Conservation (phyloP, 2,329 filamentous ascomycete species). For the Phyllosticta citriasiana region DNA sequence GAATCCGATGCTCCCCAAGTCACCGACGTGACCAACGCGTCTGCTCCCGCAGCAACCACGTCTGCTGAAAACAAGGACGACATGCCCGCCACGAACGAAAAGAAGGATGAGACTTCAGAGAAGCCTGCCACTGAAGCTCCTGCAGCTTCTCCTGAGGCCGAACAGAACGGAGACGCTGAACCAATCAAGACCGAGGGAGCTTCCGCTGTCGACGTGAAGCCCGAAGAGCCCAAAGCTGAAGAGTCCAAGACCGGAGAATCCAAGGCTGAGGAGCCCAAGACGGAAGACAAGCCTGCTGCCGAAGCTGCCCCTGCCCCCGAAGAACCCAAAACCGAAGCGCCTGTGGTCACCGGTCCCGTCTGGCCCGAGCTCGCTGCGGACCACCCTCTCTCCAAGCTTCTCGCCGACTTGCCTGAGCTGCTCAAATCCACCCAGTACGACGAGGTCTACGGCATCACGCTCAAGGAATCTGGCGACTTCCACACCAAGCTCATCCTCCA, state of each 20-base stretch:
- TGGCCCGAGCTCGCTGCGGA: conserved; percentile 29
- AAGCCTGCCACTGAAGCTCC: not conserved
- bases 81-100: not conserved
- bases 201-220: not conserved
- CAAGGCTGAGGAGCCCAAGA: not conserved
- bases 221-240: not conserved
- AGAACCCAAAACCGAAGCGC: not conserved
- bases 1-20: not conserved
- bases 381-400: conserved; percentile 45
- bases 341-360: not conserved
- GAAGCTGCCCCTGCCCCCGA: not conserved
- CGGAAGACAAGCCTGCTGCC: not conserved
- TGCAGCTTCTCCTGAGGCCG: not conserved
- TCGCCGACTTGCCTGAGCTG: conserved; percentile 48
- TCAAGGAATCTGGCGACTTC: conserved; percentile 46
- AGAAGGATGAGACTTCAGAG: not conserved
- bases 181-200: not conserved
- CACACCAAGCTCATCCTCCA: conserved; percentile 78
- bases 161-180: not conserved
- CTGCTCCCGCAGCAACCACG: not conserved
- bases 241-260: not conserved
- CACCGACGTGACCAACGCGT: not conserved
- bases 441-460: conserved; percentile 78
- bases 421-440: conserved; percentile 46
- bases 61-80: not conserved